phyloP scores from a whole-genome alignment of 371 early-diverging fungal species.

The Mortierella sp. region DNA sequence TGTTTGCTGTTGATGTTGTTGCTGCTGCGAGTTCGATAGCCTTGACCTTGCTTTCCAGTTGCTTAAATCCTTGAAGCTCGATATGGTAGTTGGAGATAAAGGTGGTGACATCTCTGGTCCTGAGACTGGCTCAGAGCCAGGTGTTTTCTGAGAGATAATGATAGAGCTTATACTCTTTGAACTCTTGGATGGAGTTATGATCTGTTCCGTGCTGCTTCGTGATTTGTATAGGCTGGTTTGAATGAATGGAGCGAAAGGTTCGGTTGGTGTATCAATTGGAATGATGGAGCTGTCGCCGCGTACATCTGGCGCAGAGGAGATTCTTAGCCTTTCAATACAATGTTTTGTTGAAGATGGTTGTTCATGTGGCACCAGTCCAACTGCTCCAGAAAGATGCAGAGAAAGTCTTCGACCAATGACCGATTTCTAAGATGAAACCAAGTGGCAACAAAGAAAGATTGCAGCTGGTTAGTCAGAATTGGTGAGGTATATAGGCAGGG shows the following conservation, averaged over 20 bases:
- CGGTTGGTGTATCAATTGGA: constrained; percentile 17
- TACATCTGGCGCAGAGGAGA: constrained; percentile 14
- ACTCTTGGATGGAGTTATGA: constrained; percentile 7
- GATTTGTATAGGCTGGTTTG: background rate
- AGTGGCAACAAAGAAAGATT: background rate
- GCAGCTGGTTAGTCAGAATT: background rate
- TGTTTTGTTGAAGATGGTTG: constrained; percentile 6
- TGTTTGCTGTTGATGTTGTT: constrained; percentile 16
- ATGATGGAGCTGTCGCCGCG: background rate
- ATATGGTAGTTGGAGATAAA: constrained; percentile 24
- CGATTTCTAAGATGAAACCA: constrained; percentile 40
- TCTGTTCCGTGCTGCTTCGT: background rate
- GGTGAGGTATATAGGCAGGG: too few species aligned
- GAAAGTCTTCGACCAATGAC: constrained; percentile 55
- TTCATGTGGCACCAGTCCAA: constrained; percentile 19
- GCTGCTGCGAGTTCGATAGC: background rate
- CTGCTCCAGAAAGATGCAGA: constrained; percentile 32
- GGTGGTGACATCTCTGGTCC: constrained; percentile 35
- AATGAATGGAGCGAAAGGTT: background rate
- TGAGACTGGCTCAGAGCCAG: constrained; percentile 11
- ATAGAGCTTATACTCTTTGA: constrained; percentile 8
- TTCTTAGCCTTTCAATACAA: constrained; percentile 25
- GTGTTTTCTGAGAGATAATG: constrained; percentile 12
- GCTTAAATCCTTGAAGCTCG: constrained; percentile 23
- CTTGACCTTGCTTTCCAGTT: constrained; percentile 27